These are phyloP conservation scores for Tuber magnatum DNA, from an alignment of 495 filamentous ascomycete species.

Conservation along the genomic window DNA sequence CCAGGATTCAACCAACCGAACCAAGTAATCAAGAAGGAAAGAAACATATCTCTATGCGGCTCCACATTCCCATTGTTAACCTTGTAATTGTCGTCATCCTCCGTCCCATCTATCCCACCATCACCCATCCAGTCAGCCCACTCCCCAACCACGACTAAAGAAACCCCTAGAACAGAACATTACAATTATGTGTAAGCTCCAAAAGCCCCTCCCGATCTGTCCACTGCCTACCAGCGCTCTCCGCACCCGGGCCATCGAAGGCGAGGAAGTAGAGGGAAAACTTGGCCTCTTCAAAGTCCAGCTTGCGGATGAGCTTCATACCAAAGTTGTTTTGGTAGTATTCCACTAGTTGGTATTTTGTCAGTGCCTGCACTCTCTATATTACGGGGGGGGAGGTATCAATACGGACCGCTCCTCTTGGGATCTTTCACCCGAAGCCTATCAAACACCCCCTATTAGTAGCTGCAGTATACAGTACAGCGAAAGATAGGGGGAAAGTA, in stretches of 20 bases:
- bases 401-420: conserved; percentile 57
- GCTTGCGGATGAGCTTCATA: conserved; percentile 63
- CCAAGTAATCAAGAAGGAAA: background rate
- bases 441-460: conserved; percentile 42
- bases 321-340: conserved; percentile 87
- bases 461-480: conserved; percentile 14
- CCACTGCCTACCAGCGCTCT: conserved; percentile 56
- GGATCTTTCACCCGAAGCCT: conserved; percentile 96
- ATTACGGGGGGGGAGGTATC: conserved; percentile 10
- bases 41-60: conserved; percentile 49
- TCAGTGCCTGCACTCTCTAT: background rate
- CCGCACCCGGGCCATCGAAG: conserved; percentile 59
- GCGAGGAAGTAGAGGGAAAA: conserved; percentile 85
- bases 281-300: conserved; percentile 61
- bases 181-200: conserved; percentile 87
- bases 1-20: conserved; percentile 4
- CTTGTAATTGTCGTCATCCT: conserved; percentile 73
- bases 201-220: conserved; percentile 83
- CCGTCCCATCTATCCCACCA: conserved; percentile 60
- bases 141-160: background rate
- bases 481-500: conserved; percentile 45
- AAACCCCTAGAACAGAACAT: background rate
- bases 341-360: conserved; percentile 52
- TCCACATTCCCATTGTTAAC: conserved; percentile 84
- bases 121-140: background rate